Base-by-base conservation (phyloP, 2,329 filamentous ascomycete genomes). In the Anthostomella pinea region DNA sequence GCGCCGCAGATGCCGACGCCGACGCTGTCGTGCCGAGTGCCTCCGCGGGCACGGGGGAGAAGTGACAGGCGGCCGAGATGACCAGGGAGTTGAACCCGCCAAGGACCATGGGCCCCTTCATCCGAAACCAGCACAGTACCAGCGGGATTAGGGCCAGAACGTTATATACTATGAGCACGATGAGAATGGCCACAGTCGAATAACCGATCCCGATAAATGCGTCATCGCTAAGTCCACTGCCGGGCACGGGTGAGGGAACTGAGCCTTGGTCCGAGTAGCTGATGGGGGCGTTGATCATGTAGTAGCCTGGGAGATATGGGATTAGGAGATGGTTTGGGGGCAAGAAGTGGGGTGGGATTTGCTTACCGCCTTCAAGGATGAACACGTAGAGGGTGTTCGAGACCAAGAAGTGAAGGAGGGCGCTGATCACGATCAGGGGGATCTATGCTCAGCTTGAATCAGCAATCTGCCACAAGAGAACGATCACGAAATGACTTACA, bases 341-440 rank as follows among this genome's bases (percentile, higher is more conserved):
- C 13, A 7, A 7, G 17, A 30, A 30, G 17, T 30, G 6, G 13
- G 5, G n/a, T n/a, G n/a, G n/a, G 16, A 8, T 10, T 19, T 9
- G n/a, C 23, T 35, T 27, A 21, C 33, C 33, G 9, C 33, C 23
- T 21, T 35, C 24, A n/a, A 35, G 33, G 16, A 35, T 21, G 8
- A 35, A 21, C 10, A 29, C 23, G 19, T 35, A 35, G 9, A 35
- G 23, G 3, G 23, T 21, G 20, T 29, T 35, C 3, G 33, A 35
- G 10, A 35, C 23, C 3, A 35, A 17, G 23, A 27, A 35, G 18
- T 35, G 33, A 5, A 35, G 23, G 11, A 21, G 13, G 8, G 24
- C 33, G 18, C 33, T 35, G 10, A 28, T 14, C n/a, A 14, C 8
- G 8, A 35, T n/a, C 9, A 35, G 23, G 16, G 33, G 33, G 18